Percentiles rank a stretch among this genome's conserved stretches.
Conservation (phyloP, 1,284 basidiomycete species). For the Termitomyces sp. region DNA sequence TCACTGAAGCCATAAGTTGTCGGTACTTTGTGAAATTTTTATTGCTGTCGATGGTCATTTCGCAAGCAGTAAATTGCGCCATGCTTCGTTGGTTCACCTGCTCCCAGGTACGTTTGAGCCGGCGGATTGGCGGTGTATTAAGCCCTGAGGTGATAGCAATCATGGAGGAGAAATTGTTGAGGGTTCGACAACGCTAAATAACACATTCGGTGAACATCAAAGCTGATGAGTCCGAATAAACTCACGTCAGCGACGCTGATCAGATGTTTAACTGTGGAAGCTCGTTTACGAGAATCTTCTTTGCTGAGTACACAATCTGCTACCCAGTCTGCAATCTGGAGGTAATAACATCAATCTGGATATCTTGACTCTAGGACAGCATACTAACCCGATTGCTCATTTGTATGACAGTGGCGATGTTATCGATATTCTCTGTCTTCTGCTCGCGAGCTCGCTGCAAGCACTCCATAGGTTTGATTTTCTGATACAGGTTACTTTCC, state of each 20-base stretch:
- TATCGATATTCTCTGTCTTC: constrained; percentile 69
- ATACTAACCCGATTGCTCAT: constrained; percentile 81
- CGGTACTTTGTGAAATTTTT: constrained; percentile 95
- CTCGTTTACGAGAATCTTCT: constrained; percentile 83
- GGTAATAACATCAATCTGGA: constrained; percentile 1
- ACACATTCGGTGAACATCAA: constrained; percentile 7
- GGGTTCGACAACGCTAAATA: constrained; percentile 76
- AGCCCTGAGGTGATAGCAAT: constrained; percentile 94
- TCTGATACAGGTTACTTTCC: constrained; percentile 85
- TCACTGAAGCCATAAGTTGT: constrained; percentile 77
- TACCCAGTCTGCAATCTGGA: constrained; percentile 89
- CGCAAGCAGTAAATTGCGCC: constrained; percentile 63
- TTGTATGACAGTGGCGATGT: constrained; percentile 88
- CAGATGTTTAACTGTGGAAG: constrained; percentile 83
- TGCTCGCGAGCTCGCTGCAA: constrained; percentile 76
- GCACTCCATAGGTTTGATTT: constrained; percentile 90
- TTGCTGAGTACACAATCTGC: constrained; percentile 83
- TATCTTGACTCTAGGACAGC: neutral
- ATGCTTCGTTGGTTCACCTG: constrained; percentile 74
- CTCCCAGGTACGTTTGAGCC: constrained; percentile 95
- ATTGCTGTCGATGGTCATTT: constrained; percentile 81
- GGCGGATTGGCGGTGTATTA: constrained; percentile 90
- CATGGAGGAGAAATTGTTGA: constrained; percentile 96
- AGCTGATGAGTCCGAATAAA: constrained; percentile 15
- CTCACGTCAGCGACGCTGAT: constrained; percentile 91